phyloP scores from a whole-genome alignment of 441 rosid species.

The Euphorbia celastroides region DNA sequence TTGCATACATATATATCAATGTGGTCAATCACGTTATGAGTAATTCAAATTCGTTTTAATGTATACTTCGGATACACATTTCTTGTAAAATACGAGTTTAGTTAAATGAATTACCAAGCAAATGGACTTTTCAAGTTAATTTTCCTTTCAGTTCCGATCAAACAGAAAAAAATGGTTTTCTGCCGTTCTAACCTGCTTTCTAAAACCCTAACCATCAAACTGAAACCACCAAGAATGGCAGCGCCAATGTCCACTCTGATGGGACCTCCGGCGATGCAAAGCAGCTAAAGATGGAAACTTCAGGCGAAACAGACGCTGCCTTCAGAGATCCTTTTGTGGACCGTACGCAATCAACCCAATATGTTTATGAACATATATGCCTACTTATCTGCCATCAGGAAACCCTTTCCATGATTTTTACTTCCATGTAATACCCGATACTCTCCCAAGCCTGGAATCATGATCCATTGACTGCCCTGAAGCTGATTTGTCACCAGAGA shows the following conservation, averaged over 20 bases:
- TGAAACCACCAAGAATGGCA: constrained; percentile 6
- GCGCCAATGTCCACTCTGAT: constrained; percentile 24
- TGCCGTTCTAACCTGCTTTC: not conserved
- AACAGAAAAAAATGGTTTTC: not conserved
- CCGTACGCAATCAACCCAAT: constrained; percentile 2
- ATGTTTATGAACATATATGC: not conserved
- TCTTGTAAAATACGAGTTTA: too few species aligned
- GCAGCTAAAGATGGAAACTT: not conserved
- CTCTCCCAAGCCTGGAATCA: constrained; percentile 19
- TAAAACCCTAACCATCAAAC: not conserved
- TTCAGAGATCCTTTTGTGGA: constrained; percentile 30
- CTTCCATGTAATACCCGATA: constrained; percentile 28
- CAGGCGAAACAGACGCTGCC: not conserved
- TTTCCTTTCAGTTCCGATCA: too few species aligned
- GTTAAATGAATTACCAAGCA: too few species aligned
- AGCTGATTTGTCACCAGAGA: constrained; percentile 21
- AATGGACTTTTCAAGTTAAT: too few species aligned
- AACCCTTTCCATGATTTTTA: constrained; percentile 28
- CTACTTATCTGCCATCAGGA: constrained; percentile 18
- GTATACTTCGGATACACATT: too few species aligned
- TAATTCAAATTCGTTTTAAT: too few species aligned
- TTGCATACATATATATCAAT: too few species aligned
- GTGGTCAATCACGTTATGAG: too few species aligned
- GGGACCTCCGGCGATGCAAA: constrained; percentile 34
- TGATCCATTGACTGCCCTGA: constrained; percentile 25